Base-by-base conservation (phyloP, 768 basidiomycete genomes). In the Hericium alpestre region DNA sequence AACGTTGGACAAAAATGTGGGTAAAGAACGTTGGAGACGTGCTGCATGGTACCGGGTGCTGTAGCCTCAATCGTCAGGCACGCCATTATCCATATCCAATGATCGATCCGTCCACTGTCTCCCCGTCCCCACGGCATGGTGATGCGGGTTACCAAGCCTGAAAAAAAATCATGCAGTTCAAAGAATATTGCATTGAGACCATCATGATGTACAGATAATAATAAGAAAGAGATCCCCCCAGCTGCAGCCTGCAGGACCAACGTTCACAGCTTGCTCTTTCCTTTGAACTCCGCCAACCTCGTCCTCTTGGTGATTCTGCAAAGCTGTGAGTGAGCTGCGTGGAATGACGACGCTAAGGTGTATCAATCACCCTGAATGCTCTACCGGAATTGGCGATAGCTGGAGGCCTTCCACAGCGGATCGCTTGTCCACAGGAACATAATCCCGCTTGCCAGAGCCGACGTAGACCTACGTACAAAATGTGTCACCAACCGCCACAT, bases 401-500 rank as follows among this genome's bases (percentile, higher is more conserved):
- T 73, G 77, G 25, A 65, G 64, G 4, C 81, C 84, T 56, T 80
- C 76, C 22, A 83, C 80, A 11, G 74, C 70, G 12, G 69, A 70
- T 38, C 92, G 81, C 52, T 82, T 71, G 1, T 80, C 79, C 15
- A 90, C 69, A 18, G 80, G 75, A 38, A 88, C 79, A 69, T 87
- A 95, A 56, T 87, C 82, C 46, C 93, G 82, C 68, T 84, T 84
- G 15, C 77, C 72, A 6, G 80, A 71, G 4, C 93, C 93, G 15
- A 91, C 79, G 65, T 89, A 95, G 53, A 94, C 80, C 86, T 90
- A 66, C 55, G 32, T 32, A 54, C 48, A 38, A 32, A 60, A 59
- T 51, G 20, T 38, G 49, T 41, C 32, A 32, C 32, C 32, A 7
- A 6, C 9, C 32, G 6, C 7, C 32, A 32, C 32, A 7, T 32